Base-by-base conservation (phyloP, 1,284 basidiomycete species). In the Ustilago trichophora region DNA sequence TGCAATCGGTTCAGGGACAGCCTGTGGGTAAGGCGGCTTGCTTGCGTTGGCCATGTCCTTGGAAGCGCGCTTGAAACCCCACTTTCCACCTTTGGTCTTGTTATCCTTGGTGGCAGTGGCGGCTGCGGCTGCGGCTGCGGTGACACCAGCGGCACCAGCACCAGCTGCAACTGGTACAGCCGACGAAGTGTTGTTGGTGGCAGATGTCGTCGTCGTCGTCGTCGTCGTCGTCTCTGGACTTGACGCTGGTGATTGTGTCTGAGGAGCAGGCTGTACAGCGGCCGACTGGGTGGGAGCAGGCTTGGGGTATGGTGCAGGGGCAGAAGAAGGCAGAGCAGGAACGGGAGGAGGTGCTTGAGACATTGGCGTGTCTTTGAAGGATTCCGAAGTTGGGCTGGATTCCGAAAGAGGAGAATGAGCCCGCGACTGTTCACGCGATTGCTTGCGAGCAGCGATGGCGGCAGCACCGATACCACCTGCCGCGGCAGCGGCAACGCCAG, bases 51-150 rank as follows among this genome's bases (percentile, higher is more conserved):
- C 19, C 40, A 36, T 26, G 37, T 69, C 59, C 47, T 69, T 58
- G 35, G 66, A 64, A 15, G 48, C 41, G 25, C 66, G 60, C 49
- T 64, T 69, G 52, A 64, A 69, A 27, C 60, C 66, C 66, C 66
- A 69, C 41, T 60, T 69, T 38, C 44, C 52, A 3, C 50, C 32
- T 56, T 64, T 68, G 43, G 43, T 33, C 50, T 62, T 62, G 53
- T 29, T 47, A 31, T 50, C 47, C 37, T 49, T 48, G 19, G 19
- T 31, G 19, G 38, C 37, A 10, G 55, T 47, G 18, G 24, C 55
- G 12, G 45, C 38, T 10, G 26, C 44, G 5, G 41, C 31, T 15
- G 53, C 53, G 4, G 45, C 46, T 8, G 41, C 40, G 19, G 53
- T 21, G 6, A 19, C 53, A 12, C 32, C 45, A 19, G 40, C 45